Evolutionary conservation across 2,329 filamentous ascomycete genomes (phyloP).

Genomic region (Esteya vermicola): DNA sequence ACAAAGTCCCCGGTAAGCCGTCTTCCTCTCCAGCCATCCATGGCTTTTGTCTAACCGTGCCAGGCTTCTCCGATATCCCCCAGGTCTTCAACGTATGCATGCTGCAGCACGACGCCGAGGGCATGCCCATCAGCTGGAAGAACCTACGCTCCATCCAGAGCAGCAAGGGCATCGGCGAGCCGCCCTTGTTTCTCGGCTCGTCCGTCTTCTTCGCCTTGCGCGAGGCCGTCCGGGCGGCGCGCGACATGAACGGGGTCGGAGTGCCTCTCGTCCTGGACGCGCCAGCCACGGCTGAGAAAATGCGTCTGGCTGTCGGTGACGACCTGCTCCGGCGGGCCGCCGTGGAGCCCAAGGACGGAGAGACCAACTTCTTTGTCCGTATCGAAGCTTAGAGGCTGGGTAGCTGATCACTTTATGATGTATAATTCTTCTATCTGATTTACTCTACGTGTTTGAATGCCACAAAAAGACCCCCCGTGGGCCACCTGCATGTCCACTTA

Average conservation of each 20-base stretch:
- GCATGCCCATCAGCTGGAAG: conserved; percentile 81
- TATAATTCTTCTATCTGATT: no score
- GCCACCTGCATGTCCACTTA: no score
- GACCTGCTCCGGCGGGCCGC: conserved; percentile 62
- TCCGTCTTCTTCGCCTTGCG: conserved; percentile 80
- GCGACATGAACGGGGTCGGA: conserved; percentile 54
- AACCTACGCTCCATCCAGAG: conserved; percentile 76
- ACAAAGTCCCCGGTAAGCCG: conserved; percentile 90
- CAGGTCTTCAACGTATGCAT: conserved; percentile 73
- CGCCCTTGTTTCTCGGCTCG: conserved; percentile 68
- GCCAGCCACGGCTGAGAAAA: conserved; percentile 74
- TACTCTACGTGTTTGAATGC: no score
- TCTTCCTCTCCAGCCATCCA: no score
- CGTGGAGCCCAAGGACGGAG: conserved; percentile 59
- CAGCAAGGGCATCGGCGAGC: conserved; percentile 63
- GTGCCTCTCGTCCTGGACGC: conserved; percentile 55
- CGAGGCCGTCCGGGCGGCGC: conserved; percentile 68
- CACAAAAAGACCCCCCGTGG: no score
- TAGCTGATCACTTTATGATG: no score
- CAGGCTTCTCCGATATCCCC: conserved; percentile 79
- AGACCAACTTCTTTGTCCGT: conserved; percentile 69
- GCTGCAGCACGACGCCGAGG: conserved; percentile 73
- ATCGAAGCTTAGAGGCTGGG: no score
- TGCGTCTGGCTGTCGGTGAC: conserved; percentile 64
- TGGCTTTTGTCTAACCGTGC: no score